Evolutionary conservation across 257 asterid genomes (phyloP), one percentile per base, ranked within the genome.

Genomic region (Vinca minor): DNA sequence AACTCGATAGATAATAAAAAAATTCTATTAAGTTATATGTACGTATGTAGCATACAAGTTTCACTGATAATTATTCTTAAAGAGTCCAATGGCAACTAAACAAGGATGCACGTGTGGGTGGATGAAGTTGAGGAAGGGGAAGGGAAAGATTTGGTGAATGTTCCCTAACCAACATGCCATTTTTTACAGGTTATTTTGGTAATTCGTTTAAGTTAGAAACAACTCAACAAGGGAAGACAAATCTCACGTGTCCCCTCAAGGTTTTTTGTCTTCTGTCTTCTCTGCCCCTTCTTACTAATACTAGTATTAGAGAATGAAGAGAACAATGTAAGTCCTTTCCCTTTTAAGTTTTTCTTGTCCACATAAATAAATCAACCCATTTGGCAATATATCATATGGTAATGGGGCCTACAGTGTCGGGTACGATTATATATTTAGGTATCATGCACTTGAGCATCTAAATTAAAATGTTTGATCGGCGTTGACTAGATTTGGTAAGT

Each of bases 111-210:
- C 81, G 83, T 77, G 85, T 77, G 38, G 3, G 38, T n/a, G 77
- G 54, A 69, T 34, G 62, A 11, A 8, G 5, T 38, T 1, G 31
- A 32, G 38, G 15, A 39, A 50, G 25, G 12, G 32, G 59, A 2
- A 26, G 64, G 1, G 47, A 63, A 62, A 55, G 44, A 61, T 26
- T 32, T 23, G 38, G 67, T 72, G 57, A 69, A 64, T 77, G 88
- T 80, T 79, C 70, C 91, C 91, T 71, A 72, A 78, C 83, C 86
- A 82, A 78, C 86, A 42, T 74, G 84, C 91, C 78, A 26, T 68
- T 82, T 68, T 82, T 72, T 71, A 67, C 76, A 52, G 69, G 56
- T 74, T 64, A 7, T 7, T 58, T 7, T 42, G 59, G 25, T 34
- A n/a, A n/a, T 53, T 58, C 59, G 36, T 23, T 23, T 46, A 15